These are phyloP conservation scores for Aspergillus fructus DNA, from an alignment of 2,329 filamentous ascomycete species.

Conservation along the genomic window DNA sequence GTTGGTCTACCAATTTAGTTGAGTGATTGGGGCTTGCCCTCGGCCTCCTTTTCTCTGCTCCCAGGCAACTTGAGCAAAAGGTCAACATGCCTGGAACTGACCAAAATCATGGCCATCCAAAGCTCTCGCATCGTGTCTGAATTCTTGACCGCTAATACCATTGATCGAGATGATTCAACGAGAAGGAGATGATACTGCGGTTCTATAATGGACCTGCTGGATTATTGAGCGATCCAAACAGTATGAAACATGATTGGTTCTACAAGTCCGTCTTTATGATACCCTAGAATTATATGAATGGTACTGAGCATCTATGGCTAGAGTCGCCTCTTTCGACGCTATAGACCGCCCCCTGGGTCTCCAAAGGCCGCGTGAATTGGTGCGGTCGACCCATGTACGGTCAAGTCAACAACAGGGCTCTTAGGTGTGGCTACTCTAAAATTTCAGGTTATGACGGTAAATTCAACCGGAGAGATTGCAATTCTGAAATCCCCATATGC, in stretches of 20 bases:
- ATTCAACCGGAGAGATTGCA: constrained; percentile 70
- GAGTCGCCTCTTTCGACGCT: constrained; percentile 35
- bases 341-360: too few species aligned
- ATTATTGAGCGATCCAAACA: constrained; percentile 61
- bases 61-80: too few species aligned
- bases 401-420: too few species aligned
- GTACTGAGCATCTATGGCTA: constrained; percentile 82
- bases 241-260: constrained; percentile 65
- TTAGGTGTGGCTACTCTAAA: too few species aligned
- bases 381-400: too few species aligned
- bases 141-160: too few species aligned
- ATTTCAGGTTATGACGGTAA: constrained; percentile 63
- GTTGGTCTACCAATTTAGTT: neutral
- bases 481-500: constrained; percentile 67
- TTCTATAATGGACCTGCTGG: constrained; percentile 65
- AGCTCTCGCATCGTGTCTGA: too few species aligned
- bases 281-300: constrained; percentile 43
- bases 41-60: too few species aligned
- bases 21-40: neutral
- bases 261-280: neutral
- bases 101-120: too few species aligned
- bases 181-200: constrained; percentile 72
- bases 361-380: too few species aligned
- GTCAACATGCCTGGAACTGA: too few species aligned
- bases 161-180: constrained; percentile 58